phyloP scores from a whole-genome alignment of 2,329 filamentous ascomycete genomes.

The Westerdykella aurantiaca region DNA sequence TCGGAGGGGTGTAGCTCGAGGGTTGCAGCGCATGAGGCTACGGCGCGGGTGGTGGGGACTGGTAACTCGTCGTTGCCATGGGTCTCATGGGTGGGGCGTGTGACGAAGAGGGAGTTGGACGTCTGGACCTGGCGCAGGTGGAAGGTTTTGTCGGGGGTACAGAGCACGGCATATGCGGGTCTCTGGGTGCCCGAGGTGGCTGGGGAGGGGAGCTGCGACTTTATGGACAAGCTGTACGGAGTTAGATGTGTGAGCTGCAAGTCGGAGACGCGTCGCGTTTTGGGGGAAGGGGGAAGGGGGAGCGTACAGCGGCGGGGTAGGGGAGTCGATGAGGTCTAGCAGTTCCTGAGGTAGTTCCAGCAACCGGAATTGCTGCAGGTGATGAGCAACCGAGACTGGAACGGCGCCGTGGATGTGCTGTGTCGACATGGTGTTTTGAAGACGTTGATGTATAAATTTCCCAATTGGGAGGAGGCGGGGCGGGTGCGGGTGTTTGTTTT shows the following conservation, averaged over 20 bases:
- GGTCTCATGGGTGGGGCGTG: slow-evolving; percentile 39
- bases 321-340: slow-evolving; percentile 48
- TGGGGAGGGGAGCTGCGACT: slow-evolving; percentile 25
- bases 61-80: slow-evolving; percentile 28
- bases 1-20: slow-evolving; percentile 39
- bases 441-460: background rate
- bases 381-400: slow-evolving; percentile 39
- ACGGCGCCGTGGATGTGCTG: slow-evolving; percentile 38
- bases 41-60: slow-evolving; percentile 35
- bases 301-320: slow-evolving; percentile 41
- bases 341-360: slow-evolving; percentile 57
- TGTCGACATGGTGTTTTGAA: slow-evolving; percentile 36
- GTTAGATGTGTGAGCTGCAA: slow-evolving; percentile 10
- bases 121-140: slow-evolving; percentile 60
- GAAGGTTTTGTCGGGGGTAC: slow-evolving; percentile 53
- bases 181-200: slow-evolving; percentile 18
- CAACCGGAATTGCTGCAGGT: slow-evolving; percentile 52
- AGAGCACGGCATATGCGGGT: slow-evolving; percentile 52
- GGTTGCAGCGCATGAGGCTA: slow-evolving; percentile 42
- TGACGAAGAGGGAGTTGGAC: slow-evolving; percentile 57
- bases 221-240: slow-evolving; percentile 32
- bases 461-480: background rate
- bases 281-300: slow-evolving; percentile 5
- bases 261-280: slow-evolving; percentile 11
- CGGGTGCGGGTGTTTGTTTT: background rate